These are phyloP conservation scores for Leccinum imitatum DNA, from an alignment of 768 basidiomycete genomes.

Conservation along the genomic window DNA sequence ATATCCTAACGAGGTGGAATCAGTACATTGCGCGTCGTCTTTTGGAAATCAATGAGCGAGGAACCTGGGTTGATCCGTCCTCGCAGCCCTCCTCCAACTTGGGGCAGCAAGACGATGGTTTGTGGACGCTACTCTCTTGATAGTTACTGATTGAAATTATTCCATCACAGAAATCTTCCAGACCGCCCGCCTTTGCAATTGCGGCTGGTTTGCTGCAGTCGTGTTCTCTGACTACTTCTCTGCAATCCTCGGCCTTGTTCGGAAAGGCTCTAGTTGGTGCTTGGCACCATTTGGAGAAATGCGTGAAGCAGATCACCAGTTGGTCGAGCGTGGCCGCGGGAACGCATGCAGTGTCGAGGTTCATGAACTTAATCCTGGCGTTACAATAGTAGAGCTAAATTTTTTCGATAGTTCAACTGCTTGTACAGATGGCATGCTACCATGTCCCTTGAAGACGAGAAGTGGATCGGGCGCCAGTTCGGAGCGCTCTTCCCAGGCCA, in stretches of 20 bases:
- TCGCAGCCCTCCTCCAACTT: conserved; percentile 41
- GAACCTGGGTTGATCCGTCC: conserved; percentile 56
- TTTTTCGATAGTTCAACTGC: conserved; percentile 65
- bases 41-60: conserved; percentile 78
- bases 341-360: conserved; percentile 85
- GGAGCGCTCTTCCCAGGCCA: conserved; percentile 53
- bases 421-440: conserved; percentile 87
- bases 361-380: conserved; percentile 9
- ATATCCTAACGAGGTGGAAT: background rate
- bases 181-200: conserved; percentile 74
- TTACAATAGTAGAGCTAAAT: background rate
- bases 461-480: conserved; percentile 60
- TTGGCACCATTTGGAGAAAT: conserved; percentile 77
- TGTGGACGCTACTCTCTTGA: background rate
- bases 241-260: conserved; percentile 73
- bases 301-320: conserved; percentile 50
- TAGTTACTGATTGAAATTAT: background rate
- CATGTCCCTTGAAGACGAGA: conserved; percentile 66
- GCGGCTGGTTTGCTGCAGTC: conserved; percentile 73
- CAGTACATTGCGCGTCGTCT: conserved; percentile 81
- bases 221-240: conserved; percentile 87
- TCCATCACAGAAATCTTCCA: conserved; percentile 71
- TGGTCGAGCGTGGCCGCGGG: conserved; percentile 78
- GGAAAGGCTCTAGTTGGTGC: conserved; percentile 76
- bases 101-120: conserved; percentile 55